Conservation (phyloP, 108 stramenopile genomes). For the Nannochloropsis salina region DNA sequence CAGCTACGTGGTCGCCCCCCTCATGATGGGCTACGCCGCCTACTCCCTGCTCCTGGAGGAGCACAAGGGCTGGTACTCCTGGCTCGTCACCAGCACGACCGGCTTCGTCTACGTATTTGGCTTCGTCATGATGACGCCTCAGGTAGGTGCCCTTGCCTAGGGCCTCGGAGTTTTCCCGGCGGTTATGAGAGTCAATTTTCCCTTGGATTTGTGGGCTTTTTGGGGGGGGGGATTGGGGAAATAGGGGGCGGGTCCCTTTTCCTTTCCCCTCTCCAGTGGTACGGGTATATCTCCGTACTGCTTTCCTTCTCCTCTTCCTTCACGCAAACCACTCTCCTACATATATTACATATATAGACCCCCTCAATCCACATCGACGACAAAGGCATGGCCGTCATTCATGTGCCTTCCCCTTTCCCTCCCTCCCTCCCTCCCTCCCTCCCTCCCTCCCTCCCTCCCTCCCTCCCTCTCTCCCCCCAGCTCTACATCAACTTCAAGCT, state of each 20-base stretch:
- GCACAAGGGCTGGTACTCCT: conserved; percentile 71
- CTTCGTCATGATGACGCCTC: conserved; percentile 83
- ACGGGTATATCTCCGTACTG: too few relatives aligned
- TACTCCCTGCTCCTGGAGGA: conserved; percentile 64
- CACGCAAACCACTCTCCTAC: too few relatives aligned
- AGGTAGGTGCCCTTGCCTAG: conserved; percentile 48
- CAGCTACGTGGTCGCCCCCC: neutral
- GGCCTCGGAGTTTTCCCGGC: too few relatives aligned
- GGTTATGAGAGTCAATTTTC: too few relatives aligned
- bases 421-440: neutral
- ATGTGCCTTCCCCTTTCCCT: neutral
- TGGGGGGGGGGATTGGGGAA: too few relatives aligned
- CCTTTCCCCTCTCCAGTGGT: neutral
- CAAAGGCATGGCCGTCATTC: too few relatives aligned
- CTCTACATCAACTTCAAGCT: conserved; percentile 75
- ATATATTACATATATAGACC: too few relatives aligned
- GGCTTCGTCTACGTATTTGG: conserved; percentile 82
- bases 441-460: conserved; percentile 1
- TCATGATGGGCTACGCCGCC: conserved; percentile 56
- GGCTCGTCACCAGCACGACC: conserved; percentile 61
- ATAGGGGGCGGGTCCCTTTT: too few relatives aligned
- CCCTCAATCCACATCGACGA: too few relatives aligned
- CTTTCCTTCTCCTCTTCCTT: neutral
- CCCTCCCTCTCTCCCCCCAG: conserved; percentile 4
- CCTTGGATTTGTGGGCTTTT: too few relatives aligned